These are phyloP conservation scores for Fusarium hostae DNA, from an alignment of 2,329 filamentous ascomycete species.

Conservation along the genomic window DNA sequence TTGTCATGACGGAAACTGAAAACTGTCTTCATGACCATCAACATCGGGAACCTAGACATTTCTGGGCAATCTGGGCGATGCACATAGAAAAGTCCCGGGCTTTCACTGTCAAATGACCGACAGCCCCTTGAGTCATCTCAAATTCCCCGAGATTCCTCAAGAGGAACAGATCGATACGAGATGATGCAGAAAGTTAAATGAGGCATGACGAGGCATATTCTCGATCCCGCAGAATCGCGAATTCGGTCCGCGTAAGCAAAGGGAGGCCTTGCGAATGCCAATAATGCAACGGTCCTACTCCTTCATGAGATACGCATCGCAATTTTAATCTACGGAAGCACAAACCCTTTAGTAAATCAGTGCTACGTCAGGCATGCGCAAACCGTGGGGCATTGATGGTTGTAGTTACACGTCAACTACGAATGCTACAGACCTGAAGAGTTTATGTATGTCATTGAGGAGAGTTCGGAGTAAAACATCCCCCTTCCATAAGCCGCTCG, in stretches of 20 bases:
- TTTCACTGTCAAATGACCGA: constrained; percentile 28
- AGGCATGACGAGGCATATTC: constrained; percentile 25
- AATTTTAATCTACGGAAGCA: constrained; percentile 19
- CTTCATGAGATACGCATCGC: constrained; percentile 20
- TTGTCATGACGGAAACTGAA: not conserved
- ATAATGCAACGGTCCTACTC: constrained; percentile 4
- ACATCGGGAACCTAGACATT: not conserved
- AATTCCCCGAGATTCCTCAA: constrained; percentile 23
- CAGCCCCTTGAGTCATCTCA: constrained; percentile 9
- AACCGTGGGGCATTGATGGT: not conserved
- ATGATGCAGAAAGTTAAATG: constrained; percentile 19
- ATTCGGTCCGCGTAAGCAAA: constrained; percentile 29
- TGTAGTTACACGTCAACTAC: not conserved
- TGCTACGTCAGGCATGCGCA: constrained; percentile 14
- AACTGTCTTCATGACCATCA: constrained; percentile 6
- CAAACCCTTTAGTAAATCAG: constrained; percentile 4
- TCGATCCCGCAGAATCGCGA: constrained; percentile 30
- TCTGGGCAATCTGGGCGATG: not conserved
- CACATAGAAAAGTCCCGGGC: constrained; percentile 3
- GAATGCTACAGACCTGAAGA: not conserved
- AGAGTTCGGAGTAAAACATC: not conserved
- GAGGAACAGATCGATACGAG: constrained; percentile 19
- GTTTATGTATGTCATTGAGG: not conserved
- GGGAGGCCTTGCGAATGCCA: constrained; percentile 16
- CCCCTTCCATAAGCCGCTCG: constrained; percentile 6